Evolutionary conservation across 352 stramenopile genomes (phyloP).

Genomic region (Globisporangium cederbergense): DNA sequence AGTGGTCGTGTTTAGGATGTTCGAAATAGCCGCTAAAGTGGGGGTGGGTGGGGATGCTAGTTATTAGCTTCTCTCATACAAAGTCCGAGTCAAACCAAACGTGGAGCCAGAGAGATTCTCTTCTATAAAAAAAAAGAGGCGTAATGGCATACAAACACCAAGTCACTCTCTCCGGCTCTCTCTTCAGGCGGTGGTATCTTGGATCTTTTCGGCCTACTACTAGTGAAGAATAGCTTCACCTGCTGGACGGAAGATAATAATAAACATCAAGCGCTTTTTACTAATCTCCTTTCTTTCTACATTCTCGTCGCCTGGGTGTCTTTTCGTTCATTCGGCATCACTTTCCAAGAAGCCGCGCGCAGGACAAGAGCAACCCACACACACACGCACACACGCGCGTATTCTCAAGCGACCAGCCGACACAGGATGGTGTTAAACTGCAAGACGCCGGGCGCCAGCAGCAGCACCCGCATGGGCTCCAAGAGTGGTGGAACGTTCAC

Average conservation of each 20-base stretch:
- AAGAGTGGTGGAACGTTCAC: neutral
- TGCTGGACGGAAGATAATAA: neutral
- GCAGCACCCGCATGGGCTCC: neutral
- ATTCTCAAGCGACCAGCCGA: neutral
- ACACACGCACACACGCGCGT: neutral
- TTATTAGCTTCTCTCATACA: too few species aligned
- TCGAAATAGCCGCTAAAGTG: too few species aligned
- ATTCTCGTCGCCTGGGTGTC: neutral
- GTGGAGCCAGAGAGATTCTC: neutral
- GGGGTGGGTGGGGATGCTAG: too few species aligned
- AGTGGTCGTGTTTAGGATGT: too few species aligned
- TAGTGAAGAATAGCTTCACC: too few species aligned
- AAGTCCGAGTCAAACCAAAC: neutral
- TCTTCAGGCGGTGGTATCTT: neutral
- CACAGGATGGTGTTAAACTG: slow-evolving; percentile 10
- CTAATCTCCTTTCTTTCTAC: neutral
- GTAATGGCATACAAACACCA: neutral
- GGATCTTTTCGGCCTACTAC: neutral
- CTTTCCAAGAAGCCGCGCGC: neutral
- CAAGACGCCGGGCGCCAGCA: neutral
- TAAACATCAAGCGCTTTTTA: neutral
- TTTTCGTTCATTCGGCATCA: slow-evolving; percentile 1
- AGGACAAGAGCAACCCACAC: neutral
- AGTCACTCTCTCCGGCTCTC: neutral
- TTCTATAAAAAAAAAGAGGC: neutral